Conservation (phyloP, 2,329 filamentous ascomycete genomes). For the Fusarium chuoi region DNA sequence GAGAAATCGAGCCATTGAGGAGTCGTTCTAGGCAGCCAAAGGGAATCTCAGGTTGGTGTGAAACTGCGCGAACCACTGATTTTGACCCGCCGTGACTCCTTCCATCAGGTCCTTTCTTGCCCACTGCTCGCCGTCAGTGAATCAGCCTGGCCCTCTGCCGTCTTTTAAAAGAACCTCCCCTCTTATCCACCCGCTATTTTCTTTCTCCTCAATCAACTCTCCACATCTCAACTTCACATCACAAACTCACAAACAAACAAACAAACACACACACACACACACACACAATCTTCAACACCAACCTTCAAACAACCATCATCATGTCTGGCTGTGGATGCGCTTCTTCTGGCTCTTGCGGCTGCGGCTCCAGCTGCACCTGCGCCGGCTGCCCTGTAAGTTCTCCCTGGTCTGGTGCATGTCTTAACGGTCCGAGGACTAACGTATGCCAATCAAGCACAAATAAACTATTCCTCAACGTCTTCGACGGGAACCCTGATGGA, state of each 20-base stretch:
- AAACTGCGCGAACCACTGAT: conserved; percentile 3
- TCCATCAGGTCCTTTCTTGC: neutral
- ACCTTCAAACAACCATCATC: conserved; percentile 40
- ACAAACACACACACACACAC: neutral
- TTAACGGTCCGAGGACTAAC: conserved; percentile 21
- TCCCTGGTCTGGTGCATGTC: conserved; percentile 21
- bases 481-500: conserved; percentile 43
- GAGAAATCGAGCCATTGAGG: conserved; percentile 12
- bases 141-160: neutral
- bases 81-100: conserved; percentile 17
- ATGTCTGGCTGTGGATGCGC: conserved; percentile 58
- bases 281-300: conserved; percentile 14
- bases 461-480: conserved; percentile 28
- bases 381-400: conserved; percentile 55
- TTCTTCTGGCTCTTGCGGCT: conserved; percentile 54
- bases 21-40: neutral
- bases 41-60: conserved; percentile 6
- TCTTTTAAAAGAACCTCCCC: conserved; percentile 33
- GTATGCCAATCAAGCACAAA: conserved; percentile 45
- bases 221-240: neutral
- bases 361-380: conserved; percentile 56
- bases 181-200: conserved; percentile 15
- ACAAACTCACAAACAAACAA: neutral
- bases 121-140: neutral
- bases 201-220: conserved; percentile 18